Evolutionary conservation across 345 rosid species (phyloP).

Genomic region (Bretschneidera sinensis): DNA sequence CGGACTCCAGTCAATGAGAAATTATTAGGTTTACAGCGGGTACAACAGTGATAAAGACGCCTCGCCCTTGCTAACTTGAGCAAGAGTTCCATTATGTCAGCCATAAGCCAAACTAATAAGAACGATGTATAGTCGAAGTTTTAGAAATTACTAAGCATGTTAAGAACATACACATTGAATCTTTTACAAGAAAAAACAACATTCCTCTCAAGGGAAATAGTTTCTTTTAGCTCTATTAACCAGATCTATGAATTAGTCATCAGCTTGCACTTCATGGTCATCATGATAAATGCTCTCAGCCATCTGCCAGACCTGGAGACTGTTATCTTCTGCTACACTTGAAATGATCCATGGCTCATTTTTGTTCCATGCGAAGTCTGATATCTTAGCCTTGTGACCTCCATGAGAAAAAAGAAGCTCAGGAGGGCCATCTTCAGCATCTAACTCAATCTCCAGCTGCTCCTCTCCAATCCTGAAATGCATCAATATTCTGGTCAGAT

Average conservation of each 20-base stretch:
- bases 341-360: constrained; percentile 70
- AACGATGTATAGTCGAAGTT: too few species aligned
- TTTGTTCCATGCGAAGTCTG: constrained; percentile 83
- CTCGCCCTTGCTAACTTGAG: too few species aligned
- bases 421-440: constrained; percentile 79
- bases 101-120: too few species aligned
- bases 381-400: constrained; percentile 76
- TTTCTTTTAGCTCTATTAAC: not conserved
- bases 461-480: constrained; percentile 70
- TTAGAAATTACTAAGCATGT: too few species aligned
- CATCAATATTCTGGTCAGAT: not conserved
- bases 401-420: constrained; percentile 85
- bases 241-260: constrained; percentile 6
- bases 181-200: too few species aligned
- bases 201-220: too few species aligned
- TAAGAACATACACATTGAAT: too few species aligned
- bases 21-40: too few species aligned
- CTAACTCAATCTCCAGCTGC: constrained; percentile 66
- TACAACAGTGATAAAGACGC: too few species aligned
- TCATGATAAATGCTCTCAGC: constrained; percentile 67
- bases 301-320: constrained; percentile 78
- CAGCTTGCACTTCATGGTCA: constrained; percentile 26
- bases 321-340: constrained; percentile 75
- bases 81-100: too few species aligned
- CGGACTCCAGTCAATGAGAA: too few species aligned